phyloP scores from a whole-genome alignment of 495 filamentous ascomycete genomes.

The Amphirosellinia nigrospora region DNA sequence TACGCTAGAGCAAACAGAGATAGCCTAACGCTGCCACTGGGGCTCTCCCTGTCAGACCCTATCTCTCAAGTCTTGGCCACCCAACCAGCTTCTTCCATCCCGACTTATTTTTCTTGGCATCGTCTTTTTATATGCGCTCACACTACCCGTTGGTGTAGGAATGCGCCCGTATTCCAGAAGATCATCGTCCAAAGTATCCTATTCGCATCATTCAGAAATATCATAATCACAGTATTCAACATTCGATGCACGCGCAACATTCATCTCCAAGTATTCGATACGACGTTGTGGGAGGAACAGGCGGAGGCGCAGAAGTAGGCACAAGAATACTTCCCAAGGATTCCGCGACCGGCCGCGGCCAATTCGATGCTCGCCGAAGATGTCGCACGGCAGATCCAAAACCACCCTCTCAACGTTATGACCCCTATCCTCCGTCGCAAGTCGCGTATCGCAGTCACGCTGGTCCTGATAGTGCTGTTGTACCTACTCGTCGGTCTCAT shows the following conservation, averaged over 20 bases:
- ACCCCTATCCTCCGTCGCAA: constrained; percentile 39
- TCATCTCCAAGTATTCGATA: not conserved
- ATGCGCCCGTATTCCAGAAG: not conserved
- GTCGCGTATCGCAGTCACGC: constrained; percentile 30
- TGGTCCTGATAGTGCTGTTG: constrained; percentile 29
- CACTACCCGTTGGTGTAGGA: not conserved
- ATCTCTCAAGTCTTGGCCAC: not conserved
- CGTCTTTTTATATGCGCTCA: not conserved
- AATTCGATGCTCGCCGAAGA: constrained; percentile 38
- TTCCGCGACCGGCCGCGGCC: not conserved
- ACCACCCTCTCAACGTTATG: constrained; percentile 33
- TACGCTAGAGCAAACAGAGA: not conserved
- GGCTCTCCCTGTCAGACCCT: too few species aligned
- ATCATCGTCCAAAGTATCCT: not conserved
- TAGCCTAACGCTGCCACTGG: not conserved
- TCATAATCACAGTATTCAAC: not conserved
- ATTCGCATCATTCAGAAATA: not conserved
- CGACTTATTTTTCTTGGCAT: not conserved
- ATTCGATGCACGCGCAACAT: constrained; percentile 15
- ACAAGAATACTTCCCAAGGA: not conserved
- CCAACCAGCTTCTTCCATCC: constrained; percentile 10
- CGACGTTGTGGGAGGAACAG: not conserved
- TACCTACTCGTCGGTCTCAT: constrained; percentile 40
- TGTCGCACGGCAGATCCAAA: constrained; percentile 38
- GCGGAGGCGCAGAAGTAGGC: not conserved